These are phyloP conservation scores for Albifimbria verrucaria DNA, from an alignment of 2,329 filamentous ascomycete species.

Conservation along the genomic window DNA sequence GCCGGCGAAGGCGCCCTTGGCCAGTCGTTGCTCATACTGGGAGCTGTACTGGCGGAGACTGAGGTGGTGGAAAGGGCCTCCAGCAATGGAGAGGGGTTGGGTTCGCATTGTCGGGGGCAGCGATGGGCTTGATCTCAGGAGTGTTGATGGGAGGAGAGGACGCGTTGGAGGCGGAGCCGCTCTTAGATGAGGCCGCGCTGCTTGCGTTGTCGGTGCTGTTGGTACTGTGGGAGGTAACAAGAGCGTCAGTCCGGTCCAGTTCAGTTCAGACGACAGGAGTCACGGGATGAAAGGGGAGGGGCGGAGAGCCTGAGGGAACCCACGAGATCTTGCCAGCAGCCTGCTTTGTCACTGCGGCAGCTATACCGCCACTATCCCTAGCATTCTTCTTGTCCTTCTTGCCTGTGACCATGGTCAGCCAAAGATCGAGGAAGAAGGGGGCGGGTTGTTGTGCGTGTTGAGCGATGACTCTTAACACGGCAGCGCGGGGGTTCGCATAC, in stretches of 20 bases:
- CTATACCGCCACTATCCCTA: slow-evolving; percentile 50
- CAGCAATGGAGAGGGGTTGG: slow-evolving; percentile 42
- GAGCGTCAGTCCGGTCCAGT: slow-evolving; percentile 18
- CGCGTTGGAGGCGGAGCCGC: slow-evolving; percentile 36
- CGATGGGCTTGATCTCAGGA: slow-evolving; percentile 41
- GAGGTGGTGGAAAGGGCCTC: slow-evolving; percentile 47
- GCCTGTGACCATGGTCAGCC: slow-evolving; percentile 27
- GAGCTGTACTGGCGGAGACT: slow-evolving; percentile 45
- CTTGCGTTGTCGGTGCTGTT: slow-evolving; percentile 21
- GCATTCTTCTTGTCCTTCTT: slow-evolving; percentile 55
- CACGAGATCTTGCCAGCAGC: slow-evolving; percentile 50
- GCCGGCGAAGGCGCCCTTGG: slow-evolving; percentile 40
- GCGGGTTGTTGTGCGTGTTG: slow-evolving; percentile 8
- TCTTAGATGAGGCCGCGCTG: slow-evolving; percentile 29
- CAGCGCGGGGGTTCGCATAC: slow-evolving; percentile 19
- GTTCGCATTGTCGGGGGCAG: slow-evolving; percentile 41
- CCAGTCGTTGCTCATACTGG: slow-evolving; percentile 47
- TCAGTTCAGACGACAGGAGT: slow-evolving; percentile 17
- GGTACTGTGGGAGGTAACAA: slow-evolving; percentile 13
- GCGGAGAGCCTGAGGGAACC: slow-evolving; percentile 16
- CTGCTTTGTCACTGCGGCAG: slow-evolving; percentile 52
- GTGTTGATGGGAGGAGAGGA: slow-evolving; percentile 43
- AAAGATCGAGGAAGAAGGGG: background rate
- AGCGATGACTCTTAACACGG: background rate
- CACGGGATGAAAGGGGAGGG: slow-evolving; percentile 20